Base-by-base conservation (phyloP, 495 filamentous ascomycete species). In the Aspergillus sparsus region DNA sequence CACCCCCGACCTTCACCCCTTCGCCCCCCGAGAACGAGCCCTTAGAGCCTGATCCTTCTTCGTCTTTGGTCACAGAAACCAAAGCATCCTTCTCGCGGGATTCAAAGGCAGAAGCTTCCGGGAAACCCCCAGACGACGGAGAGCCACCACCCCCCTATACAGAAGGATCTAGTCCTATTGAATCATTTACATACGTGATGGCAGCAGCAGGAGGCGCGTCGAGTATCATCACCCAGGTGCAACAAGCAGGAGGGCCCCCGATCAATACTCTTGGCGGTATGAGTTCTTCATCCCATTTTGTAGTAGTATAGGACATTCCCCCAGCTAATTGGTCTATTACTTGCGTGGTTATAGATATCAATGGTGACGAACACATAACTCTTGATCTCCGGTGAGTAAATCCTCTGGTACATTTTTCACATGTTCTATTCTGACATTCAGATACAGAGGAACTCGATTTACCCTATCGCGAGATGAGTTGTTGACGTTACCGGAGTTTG, bases 171-270 rank as follows among this genome's bases (percentile, higher is more conserved):
- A 97, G 91, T 75, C 95, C 95, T 52, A 85, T 98, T 73, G 85
- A 89, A 49, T 92, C 89, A 47, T 98, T 98, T 69, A 89, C 90
- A 66, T 98, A 97, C 86, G 87, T 95, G 66, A 98, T 98, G 95
- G 92, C 93, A 75, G 89, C 92, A 70, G 92, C 93, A 74, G 93
- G 92, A 82, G 94, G 92, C 75, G 90, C 92, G 64, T 87, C 93
- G 77, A 97, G 93, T 85, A 96, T 98, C 70, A 93, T 98, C 75
- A 98, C 94, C 74, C 94, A 98, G 79, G 94, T 98, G 55, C 91
- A 94, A 68, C 94, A 97, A 74, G 87, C 89, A 62, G 93, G 89
- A 58, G 82, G 83, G 21, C 90, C 91, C 63, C 89, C 91, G 12
- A 87, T 96, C 56, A 95, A 93, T 72, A 87, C 88, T 56, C 77